Percentiles rank a stretch among this genome's conserved stretches.
Evolutionary conservation across 257 asterid species (phyloP).

Genomic region (Rehmannia glutinosa): DNA sequence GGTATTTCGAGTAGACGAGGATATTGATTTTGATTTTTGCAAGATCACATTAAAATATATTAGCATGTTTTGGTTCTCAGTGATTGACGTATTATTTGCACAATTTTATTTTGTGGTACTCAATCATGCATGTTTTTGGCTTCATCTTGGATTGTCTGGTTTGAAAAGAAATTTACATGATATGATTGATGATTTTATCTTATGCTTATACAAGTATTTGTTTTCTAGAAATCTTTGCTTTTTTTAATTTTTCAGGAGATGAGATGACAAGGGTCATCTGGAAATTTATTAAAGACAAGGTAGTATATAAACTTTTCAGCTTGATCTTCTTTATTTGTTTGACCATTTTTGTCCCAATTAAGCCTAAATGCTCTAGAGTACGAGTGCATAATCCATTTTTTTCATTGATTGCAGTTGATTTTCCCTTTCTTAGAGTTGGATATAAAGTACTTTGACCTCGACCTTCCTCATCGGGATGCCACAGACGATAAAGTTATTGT

Average conservation of each 20-base stretch:
- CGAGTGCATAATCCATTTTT: constrained; percentile 9
- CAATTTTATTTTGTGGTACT: too few species aligned
- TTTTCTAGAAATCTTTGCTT: background rate
- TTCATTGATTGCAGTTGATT: too few species aligned
- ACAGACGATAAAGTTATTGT: constrained; percentile 92
- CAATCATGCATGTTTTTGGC: background rate
- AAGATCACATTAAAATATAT: too few species aligned
- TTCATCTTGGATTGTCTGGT: constrained; percentile 3
- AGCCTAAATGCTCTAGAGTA: background rate
- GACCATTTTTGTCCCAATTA: background rate
- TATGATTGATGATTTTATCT: background rate
- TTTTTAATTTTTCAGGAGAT: constrained; percentile 67
- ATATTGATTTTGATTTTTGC: too few species aligned
- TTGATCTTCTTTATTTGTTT: background rate
- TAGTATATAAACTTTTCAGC: constrained; percentile 13
- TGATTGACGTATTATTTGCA: too few species aligned
- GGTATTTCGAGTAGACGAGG: too few species aligned
- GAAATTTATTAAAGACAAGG: too few species aligned
- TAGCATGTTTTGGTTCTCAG: too few species aligned
- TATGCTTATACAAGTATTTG: background rate
- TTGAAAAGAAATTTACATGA: constrained; percentile 2
- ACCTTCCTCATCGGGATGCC: constrained; percentile 88
- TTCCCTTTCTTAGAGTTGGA: constrained; percentile 94
- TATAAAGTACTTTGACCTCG: constrained; percentile 91
- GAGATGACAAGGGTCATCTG: constrained; percentile 98